phyloP scores from a whole-genome alignment of 2,329 filamentous ascomycete species.

The Chalaropsis ovoidea region DNA sequence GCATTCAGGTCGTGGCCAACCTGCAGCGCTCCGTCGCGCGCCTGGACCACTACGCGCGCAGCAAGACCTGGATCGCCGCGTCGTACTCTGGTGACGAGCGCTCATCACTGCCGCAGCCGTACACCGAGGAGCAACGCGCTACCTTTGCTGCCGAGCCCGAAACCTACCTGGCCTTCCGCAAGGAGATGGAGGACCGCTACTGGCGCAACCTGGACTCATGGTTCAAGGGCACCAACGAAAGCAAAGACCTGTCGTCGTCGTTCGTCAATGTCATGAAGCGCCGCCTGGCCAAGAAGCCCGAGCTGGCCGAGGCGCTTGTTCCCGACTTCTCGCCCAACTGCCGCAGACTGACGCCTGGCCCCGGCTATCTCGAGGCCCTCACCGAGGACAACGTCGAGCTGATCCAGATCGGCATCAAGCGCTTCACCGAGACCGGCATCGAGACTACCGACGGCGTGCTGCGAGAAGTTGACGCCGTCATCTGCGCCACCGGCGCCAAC shows the following conservation, averaged over 20 bases:
- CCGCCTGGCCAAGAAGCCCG: constrained; percentile 44
- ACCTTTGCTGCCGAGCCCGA: constrained; percentile 48
- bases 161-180: constrained; percentile 50
- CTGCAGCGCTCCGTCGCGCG: constrained; percentile 41
- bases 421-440: constrained; percentile 51
- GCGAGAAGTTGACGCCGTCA: constrained; percentile 52
- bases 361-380: constrained; percentile 57
- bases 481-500: constrained; percentile 60
- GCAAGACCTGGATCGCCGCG: constrained; percentile 57
- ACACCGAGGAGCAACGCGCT: constrained; percentile 46
- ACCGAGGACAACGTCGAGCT: constrained; percentile 52
- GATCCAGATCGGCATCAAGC: constrained; percentile 46
- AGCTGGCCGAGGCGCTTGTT: constrained; percentile 45
- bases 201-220: constrained; percentile 48
- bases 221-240: constrained; percentile 44
- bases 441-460: constrained; percentile 48
- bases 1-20: constrained; percentile 47
- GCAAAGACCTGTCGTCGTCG: constrained; percentile 38
- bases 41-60: constrained; percentile 56
- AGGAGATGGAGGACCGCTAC: constrained; percentile 49
- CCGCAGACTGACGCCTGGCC: constrained; percentile 54
- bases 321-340: constrained; percentile 57
- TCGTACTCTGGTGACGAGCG: constrained; percentile 49
- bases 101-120: constrained; percentile 46
- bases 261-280: constrained; percentile 46